Evolutionary conservation across 805 yeast genomes (phyloP).

Genomic region (Kodamaea jinghongensis): DNA sequence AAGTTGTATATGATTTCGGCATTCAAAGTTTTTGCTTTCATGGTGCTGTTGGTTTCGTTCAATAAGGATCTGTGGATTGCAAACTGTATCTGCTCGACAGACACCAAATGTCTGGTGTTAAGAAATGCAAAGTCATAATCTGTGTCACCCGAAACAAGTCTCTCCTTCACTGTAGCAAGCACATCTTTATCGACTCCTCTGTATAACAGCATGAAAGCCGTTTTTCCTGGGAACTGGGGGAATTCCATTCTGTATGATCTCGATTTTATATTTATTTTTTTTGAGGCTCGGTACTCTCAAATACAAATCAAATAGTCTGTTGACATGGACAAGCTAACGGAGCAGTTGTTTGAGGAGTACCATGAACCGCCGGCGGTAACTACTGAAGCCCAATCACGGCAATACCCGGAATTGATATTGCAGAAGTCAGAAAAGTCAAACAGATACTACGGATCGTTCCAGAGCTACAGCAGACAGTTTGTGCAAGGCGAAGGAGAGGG

Average conservation of each 20-base stretch:
- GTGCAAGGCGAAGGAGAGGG: constrained; percentile 12
- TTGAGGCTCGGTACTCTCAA: neutral
- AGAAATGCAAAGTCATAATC: constrained; percentile 63
- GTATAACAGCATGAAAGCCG: constrained; percentile 43
- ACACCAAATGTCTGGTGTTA: constrained; percentile 55
- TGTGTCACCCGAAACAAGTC: constrained; percentile 44
- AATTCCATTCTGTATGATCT: constrained; percentile 16
- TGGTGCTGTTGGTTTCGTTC: constrained; percentile 45
- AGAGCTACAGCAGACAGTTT: constrained; percentile 36
- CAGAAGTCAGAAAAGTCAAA: constrained; percentile 29
- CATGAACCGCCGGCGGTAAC: neutral
- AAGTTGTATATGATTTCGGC: constrained; percentile 70
- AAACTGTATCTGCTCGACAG: constrained; percentile 59
- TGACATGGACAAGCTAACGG: constrained; percentile 3
- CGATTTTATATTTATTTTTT: neutral
- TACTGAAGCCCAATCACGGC: neutral
- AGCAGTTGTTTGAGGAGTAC: constrained; percentile 3
- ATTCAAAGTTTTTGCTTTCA: constrained; percentile 64
- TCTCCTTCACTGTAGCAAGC: constrained; percentile 41
- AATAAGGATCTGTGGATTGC: constrained; percentile 60
- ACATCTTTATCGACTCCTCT: constrained; percentile 40
- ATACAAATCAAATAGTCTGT: neutral
- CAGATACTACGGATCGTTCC: constrained; percentile 31
- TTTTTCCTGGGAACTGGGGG: constrained; percentile 47
- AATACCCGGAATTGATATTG: constrained; percentile 35